These are phyloP conservation scores for Eucalyptus tenuipes DNA, from an alignment of 345 rosid species.

Conservation along the genomic window DNA sequence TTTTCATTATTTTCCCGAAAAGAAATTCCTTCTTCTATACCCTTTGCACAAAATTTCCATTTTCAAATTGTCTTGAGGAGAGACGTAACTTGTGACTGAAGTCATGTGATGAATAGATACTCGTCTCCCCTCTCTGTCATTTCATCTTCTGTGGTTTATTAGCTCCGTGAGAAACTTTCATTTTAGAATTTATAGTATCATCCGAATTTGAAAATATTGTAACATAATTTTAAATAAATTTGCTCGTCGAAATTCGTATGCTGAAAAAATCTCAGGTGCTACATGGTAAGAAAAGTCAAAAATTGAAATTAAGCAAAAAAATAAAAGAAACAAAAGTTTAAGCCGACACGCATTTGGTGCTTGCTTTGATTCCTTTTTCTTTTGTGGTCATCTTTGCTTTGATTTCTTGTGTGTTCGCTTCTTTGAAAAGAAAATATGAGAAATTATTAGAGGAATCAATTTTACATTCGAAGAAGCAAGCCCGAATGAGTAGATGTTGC, in stretches of 20 bases:
- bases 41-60: background rate
- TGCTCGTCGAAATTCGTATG: background rate
- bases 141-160: background rate
- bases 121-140: background rate
- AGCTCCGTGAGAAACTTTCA: background rate
- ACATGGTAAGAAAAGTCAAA: background rate
- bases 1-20: fast-evolving
- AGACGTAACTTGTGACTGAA: background rate
- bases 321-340: background rate
- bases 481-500: background rate
- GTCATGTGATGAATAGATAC: background rate
- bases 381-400: background rate
- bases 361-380: background rate
- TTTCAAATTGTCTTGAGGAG: background rate
- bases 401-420: background rate
- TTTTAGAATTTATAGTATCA: background rate
- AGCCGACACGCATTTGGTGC: background rate
- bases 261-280: background rate
- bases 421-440: background rate
- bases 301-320: background rate
- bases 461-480: background rate
- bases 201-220: background rate
- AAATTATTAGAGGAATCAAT: background rate
- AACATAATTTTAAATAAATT: background rate
- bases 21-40: background rate